Evolutionary conservation across 169 alveolate species (phyloP), one percentile per base, ranked within the genome.

Genomic region (Eimeria brunetti): DNA sequence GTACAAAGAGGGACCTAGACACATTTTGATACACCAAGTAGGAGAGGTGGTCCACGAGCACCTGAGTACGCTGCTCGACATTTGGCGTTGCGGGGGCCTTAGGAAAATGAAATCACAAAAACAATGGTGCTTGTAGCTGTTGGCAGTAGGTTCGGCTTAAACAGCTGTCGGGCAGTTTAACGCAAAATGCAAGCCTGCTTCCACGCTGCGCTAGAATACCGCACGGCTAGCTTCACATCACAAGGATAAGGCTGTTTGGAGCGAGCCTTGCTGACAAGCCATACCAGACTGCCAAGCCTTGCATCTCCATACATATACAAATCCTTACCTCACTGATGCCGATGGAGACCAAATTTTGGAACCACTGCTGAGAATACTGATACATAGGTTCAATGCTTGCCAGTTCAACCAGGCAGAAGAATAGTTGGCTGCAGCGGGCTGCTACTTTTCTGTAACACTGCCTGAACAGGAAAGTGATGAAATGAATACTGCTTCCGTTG

Each of bases 321-420:
- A 58, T 24, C 71, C 96, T 80, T 27, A 97, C 97, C 92, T 95
- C 95, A 38, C 89, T 99, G 27, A 99, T 97, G 91, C 99, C 98
- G 85, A 97, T 95, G 67, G 97, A 98, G 95, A 98, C 98, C 90
- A 99, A 95, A 86, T 98, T 97, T 78, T 99, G 98, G 96, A 98
- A 99, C 99, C 99, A 99, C 97, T 98, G 98, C 53, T 98, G 97
- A 51, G 99, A 98, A 96, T 98, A 99, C 97, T 99, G 99, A 94
- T 98, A 99, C 99, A 99, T 99, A n/a, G 99, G 99, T 96, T 99
- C 99, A 88, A 99, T 97, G 94, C 97, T 96, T 33, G 99, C 97
- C 60, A 99, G 97, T 96, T 99, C 99, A 84, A 98, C 98, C 62
- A 98, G 98, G 67, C 99, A 97, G 98, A 99, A 99, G 98, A 98